Evolutionary conservation across 225 moss, liverwort and hornwort species (phyloP), one percentile per base, ranked within the genome.

Genomic region (Polytrichum formosum): DNA sequence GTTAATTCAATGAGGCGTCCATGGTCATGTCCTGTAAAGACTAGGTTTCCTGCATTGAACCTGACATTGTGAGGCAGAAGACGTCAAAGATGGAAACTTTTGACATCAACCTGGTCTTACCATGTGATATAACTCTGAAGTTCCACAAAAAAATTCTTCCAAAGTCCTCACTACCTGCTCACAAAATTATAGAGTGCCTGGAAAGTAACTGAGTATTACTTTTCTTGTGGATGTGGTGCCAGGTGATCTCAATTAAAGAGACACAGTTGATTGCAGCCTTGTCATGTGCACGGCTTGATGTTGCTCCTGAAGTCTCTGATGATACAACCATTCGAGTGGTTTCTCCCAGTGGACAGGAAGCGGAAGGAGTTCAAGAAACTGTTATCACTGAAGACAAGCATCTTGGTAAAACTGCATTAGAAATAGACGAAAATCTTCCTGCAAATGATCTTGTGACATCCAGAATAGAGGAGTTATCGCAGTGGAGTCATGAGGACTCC

Each of bases 201-300:
- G 23, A 18, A 54, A 35, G 18, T 72, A 75, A 54, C 5, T 21
- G 55, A 6, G 26, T 55, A 26, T 55, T 68, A 56, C 65, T 30
- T 6, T 65, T 20, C 35, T 19, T 29, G 19, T 65, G 67, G 55
- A 25, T 69, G 76, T 70, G 63, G 35, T 35, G 62, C 70, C 85
- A 97, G 94, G 97, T 84, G 33, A 92, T 94, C 37, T 88, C 94
- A 73, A 85, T 76, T 68, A 94, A 92, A 70, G 94, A 97, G 79
- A 81, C 83, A 26, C 83, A 91, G 66, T 76, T 94, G 6, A 85
- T 94, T 74, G 83, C 76, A 64, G 88, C 83, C 23, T 69, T 97
- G 72, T 88, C 94, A 16, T 87, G 68, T 78, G 74, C 86, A 59
- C 73, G 78, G 28, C 29, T 73, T 67, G 78, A 77, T 55, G 20